Percentiles rank a stretch among this genome's conserved stretches.
Conservation (phyloP, 2,329 filamentous ascomycete species). For the Hypoxylon sp. region DNA sequence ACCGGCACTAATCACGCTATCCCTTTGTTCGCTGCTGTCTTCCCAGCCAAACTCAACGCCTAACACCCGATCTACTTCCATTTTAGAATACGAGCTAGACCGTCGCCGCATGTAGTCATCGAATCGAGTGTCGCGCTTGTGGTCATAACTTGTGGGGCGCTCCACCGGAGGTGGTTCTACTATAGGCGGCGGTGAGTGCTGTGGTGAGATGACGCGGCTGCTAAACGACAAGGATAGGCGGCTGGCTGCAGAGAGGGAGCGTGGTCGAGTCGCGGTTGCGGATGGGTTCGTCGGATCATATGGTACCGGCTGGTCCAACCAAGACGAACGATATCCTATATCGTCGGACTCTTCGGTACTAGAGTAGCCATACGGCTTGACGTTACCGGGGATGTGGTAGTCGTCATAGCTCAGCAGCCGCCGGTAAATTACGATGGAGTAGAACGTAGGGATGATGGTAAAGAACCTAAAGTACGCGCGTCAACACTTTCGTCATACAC, state of each 20-base stretch:
- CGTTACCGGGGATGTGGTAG: slow-evolving; percentile 65
- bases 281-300: slow-evolving; percentile 48
- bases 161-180: slow-evolving; percentile 22
- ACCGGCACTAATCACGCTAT: slow-evolving; percentile 42
- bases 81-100: slow-evolving; percentile 48
- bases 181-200: slow-evolving; percentile 39
- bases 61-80: slow-evolving; percentile 52
- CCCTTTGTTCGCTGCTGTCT: slow-evolving; percentile 20
- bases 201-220: slow-evolving; percentile 36
- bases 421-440: slow-evolving; percentile 64
- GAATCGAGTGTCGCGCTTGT: slow-evolving; percentile 64
- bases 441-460: slow-evolving; percentile 61
- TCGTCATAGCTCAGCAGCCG: slow-evolving; percentile 65
- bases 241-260: slow-evolving; percentile 47
- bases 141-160: slow-evolving; percentile 57
- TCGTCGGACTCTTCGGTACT: slow-evolving; percentile 51
- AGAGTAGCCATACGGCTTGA: slow-evolving; percentile 64
- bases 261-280: slow-evolving; percentile 31
- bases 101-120: slow-evolving; percentile 61
- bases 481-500: slow-evolving; percentile 7
- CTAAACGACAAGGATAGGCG: slow-evolving; percentile 46
- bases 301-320: slow-evolving; percentile 37
- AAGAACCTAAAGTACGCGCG: slow-evolving; percentile 56
- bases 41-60: slow-evolving; percentile 55
- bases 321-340: slow-evolving; percentile 43